phyloP scores from a whole-genome alignment of 1,139 yeast genomes.

The Candida mesenterica region DNA sequence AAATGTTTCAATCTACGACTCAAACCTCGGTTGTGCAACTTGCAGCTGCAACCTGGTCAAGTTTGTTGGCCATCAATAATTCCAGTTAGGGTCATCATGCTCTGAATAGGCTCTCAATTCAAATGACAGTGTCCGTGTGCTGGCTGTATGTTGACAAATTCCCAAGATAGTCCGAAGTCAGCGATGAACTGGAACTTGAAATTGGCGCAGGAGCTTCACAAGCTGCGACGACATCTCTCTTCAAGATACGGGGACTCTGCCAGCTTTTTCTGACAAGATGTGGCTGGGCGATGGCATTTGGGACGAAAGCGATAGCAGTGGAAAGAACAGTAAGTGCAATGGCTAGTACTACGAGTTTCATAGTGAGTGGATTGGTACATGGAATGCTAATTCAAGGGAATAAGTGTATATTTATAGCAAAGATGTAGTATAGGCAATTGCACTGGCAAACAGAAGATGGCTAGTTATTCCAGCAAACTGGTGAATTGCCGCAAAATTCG shows the following conservation, averaged over 20 bases:
- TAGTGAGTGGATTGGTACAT: too few relatives aligned
- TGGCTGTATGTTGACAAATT: not conserved
- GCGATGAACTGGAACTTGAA: not conserved
- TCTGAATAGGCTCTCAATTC: not conserved
- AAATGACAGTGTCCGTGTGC: not conserved
- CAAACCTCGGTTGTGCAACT: too few relatives aligned
- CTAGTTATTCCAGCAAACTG: too few relatives aligned
- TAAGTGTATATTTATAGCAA: not conserved
- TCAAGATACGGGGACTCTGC: not conserved
- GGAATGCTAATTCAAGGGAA: not conserved
- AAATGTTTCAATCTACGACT: too few relatives aligned
- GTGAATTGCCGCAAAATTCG: too few relatives aligned
- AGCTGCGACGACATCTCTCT: not conserved
- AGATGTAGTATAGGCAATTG: too few relatives aligned
- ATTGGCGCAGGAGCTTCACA: not conserved
- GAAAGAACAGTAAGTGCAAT: too few relatives aligned
- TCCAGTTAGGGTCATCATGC: not conserved
- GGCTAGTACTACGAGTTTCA: too few relatives aligned
- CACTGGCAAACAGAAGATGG: not conserved
- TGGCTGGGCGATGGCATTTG: not conserved
- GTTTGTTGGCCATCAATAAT: not conserved
- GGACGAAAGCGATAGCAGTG: not conserved
- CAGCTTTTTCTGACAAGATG: not conserved
- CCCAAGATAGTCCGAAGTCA: conserved; percentile 1
- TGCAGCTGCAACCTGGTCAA: too few relatives aligned